Evolutionary conservation across 805 yeast species (phyloP), one percentile per base, ranked within the genome.

Genomic region (Dipodascus geniculatus): DNA sequence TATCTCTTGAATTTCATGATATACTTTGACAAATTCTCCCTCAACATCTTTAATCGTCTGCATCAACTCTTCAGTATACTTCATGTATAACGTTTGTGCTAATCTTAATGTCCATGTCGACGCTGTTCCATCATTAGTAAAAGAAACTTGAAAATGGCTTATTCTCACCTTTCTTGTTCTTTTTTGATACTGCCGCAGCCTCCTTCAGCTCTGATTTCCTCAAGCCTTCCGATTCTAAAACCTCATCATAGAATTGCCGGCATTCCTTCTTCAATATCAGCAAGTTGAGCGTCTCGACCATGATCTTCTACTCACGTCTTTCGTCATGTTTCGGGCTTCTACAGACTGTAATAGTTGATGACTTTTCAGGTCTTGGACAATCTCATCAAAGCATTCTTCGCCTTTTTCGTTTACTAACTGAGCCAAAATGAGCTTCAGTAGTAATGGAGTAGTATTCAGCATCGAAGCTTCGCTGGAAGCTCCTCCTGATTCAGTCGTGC

Each of bases 341-440:
- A 38, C 14, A 38, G 14, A 6, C 20, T 38, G 44, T 42, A 65
- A 52, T 53, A 68, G 57, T 1, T 67, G 69, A 48, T 68, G 71
- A 28, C 57, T 42, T 33, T 57, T 56, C 54, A 67, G 57, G 17
- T 47, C 56, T 9, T 51, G 51, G 14, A 67, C 59, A 2, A 68
- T 60, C 2, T 51, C 54, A 2, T 31, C 53, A 51, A 63, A 68
- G 14, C 49, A 50, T 42, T 57, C 57, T 23, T 57, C 63, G 22
- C 60, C 61, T 49, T 54, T 55, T 51, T 68, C 70, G 44, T 67
- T 65, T n/a, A 68, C 64, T 24, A 62, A 54, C 52, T 68, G 72
- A 1, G 61, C 63, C 16, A 68, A 61, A 11, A 68, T 55, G 24
- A 68, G 61, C 51, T 61, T 60, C 59, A 61, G 64, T 23, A 67